A percentile compares a stretch with the other conserved stretches of the same genome.
Evolutionary conservation across 2,329 filamentous ascomycete species (phyloP).

Genomic region (Cercospora sesami): DNA sequence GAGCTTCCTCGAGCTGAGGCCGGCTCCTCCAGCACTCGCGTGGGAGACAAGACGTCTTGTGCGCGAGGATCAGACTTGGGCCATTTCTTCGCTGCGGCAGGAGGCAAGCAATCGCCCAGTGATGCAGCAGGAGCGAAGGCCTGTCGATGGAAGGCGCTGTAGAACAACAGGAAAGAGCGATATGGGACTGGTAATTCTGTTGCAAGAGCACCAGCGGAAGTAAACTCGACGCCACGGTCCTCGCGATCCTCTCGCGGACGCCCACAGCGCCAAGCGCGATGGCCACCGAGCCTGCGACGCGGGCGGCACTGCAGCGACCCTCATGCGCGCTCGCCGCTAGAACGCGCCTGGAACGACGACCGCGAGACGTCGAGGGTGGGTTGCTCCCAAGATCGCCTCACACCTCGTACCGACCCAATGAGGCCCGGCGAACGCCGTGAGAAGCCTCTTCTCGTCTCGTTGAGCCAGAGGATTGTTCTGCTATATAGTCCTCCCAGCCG

Average conservation of each 20-base stretch:
- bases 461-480: neutral
- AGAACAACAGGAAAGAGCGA: neutral
- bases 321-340: slow-evolving; percentile 6
- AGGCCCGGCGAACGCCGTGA: neutral
- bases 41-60: slow-evolving; percentile 5
- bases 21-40: neutral
- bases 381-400: neutral
- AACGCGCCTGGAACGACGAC: slow-evolving; percentile 11
- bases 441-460: neutral
- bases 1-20: neutral
- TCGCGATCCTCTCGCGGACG: neutral
- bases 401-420: slow-evolving; percentile 10
- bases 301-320: neutral
- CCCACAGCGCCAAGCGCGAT: neutral
- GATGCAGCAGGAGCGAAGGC: neutral
- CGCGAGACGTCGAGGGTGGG: slow-evolving; percentile 4
- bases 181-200: neutral
- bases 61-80: neutral
- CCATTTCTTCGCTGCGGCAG: neutral
- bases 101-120: neutral
- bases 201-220: neutral
- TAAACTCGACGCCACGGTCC: neutral
- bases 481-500: neutral
- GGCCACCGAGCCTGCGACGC: neutral
- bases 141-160: neutral